phyloP scores from a whole-genome alignment of 306 rosid species.

The Cucumis hystrix region DNA sequence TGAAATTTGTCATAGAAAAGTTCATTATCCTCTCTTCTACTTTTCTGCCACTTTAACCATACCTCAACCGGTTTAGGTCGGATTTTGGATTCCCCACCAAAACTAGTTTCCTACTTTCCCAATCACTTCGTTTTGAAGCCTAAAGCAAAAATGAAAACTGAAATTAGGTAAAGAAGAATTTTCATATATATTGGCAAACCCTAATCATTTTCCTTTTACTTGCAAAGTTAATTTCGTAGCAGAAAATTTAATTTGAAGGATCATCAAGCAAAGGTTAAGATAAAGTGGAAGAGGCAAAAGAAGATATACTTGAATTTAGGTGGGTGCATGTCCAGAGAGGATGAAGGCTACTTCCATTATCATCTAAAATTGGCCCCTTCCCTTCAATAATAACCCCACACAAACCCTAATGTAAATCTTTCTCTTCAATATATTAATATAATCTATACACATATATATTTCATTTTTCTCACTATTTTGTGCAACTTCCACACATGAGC shows the following conservation, averaged over 20 bases:
- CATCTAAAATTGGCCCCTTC: conserved; percentile 1
- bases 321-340: conserved; percentile 11
- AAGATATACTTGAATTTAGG: background rate
- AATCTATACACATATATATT: background rate
- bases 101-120: too few species aligned
- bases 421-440: background rate
- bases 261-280: background rate
- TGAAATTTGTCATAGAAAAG: too few species aligned
- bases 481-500: conserved; percentile 4
- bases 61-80: too few species aligned
- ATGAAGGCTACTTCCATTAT: conserved; percentile 10
- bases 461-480: background rate
- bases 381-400: background rate
- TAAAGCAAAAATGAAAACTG: background rate
- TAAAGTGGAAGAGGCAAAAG: background rate
- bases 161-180: background rate
- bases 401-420: background rate
- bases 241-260: background rate
- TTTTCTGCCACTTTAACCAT: too few species aligned
- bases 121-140: too few species aligned
- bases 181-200: background rate
- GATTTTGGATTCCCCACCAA: too few species aligned
- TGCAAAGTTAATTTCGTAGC: background rate
- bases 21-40: too few species aligned
- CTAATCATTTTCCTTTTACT: background rate